Conservation (phyloP, 192 early-diverging fungal species). For the Mortierella alpina region DNA sequence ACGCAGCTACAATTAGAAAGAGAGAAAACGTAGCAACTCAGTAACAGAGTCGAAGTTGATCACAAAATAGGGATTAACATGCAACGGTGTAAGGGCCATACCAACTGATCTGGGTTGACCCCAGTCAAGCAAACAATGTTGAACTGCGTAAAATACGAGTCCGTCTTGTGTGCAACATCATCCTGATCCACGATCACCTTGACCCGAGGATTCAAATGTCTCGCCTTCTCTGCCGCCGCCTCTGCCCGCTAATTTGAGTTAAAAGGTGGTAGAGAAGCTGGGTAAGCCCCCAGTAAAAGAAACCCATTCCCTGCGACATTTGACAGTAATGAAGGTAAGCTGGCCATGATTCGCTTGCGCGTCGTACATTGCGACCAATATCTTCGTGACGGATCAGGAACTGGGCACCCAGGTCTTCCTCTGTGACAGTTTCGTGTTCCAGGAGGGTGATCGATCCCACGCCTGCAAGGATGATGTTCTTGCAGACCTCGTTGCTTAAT, state of each 20-base stretch:
- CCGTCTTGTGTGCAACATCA: conserved; percentile 55
- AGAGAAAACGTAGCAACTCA: background rate
- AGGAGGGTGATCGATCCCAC: conserved; percentile 79
- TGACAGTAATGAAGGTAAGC: conserved; percentile 12
- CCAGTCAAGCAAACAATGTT: conserved; percentile 77
- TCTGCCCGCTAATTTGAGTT: conserved; percentile 66
- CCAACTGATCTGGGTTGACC: conserved; percentile 55
- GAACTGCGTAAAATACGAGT: conserved; percentile 69
- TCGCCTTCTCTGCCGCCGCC: conserved; percentile 71
- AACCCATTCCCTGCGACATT: conserved; percentile 39
- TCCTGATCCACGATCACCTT: conserved; percentile 62
- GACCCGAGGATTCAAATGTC: conserved; percentile 87
- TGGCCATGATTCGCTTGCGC: background rate
- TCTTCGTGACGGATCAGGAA: conserved; percentile 75
- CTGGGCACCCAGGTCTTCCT: conserved; percentile 78
- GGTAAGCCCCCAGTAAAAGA: conserved; percentile 6
- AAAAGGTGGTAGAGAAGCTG: background rate
- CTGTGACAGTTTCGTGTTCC: conserved; percentile 67
- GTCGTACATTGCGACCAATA: conserved; percentile 77
- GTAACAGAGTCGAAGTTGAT: conserved; percentile 1
- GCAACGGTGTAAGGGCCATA: conserved; percentile 6
- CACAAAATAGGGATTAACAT: background rate
- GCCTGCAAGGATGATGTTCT: conserved; percentile 94
- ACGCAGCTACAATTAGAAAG: conserved; percentile 49
- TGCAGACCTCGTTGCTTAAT: conserved; percentile 86